phyloP scores from a whole-genome alignment of 495 filamentous ascomycete species.

The Penicillium parvum region DNA sequence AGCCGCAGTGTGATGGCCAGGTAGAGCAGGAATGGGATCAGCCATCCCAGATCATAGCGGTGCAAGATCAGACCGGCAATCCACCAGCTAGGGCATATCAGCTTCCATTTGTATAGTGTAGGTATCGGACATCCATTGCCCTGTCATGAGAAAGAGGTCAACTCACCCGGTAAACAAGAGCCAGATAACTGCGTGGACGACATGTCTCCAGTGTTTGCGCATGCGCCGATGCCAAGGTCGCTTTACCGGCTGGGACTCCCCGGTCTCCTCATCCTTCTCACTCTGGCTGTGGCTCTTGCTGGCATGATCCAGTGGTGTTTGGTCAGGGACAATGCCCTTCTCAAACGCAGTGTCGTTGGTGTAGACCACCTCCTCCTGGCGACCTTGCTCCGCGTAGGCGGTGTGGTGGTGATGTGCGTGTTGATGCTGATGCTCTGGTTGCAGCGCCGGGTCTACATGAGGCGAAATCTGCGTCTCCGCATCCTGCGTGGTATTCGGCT shows the following conservation, averaged over 20 bases:
- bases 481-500: background rate
- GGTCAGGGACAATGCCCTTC: conserved; percentile 40
- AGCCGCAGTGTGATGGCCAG: conserved; percentile 69
- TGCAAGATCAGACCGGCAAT: conserved; percentile 73
- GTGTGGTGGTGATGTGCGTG: conserved; percentile 51
- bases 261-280: conserved; percentile 29
- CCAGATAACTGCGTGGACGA: conserved; percentile 49
- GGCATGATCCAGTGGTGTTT: conserved; percentile 37
- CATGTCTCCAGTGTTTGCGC: conserved; percentile 30
- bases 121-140: too few relatives aligned
- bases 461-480: background rate
- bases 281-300: conserved; percentile 32
- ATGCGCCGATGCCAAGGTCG: conserved; percentile 25
- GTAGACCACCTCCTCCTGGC: conserved; percentile 46
- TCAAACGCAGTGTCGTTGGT: conserved; percentile 40
- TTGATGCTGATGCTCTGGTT: conserved; percentile 38
- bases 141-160: background rate
- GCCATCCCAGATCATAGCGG: conserved; percentile 70
- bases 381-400: conserved; percentile 38
- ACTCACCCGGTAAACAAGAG: conserved; percentile 59
- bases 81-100: conserved; percentile 87
- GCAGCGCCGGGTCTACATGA: conserved; percentile 16
- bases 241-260: conserved; percentile 16
- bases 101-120: too few relatives aligned
- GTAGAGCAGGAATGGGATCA: conserved; percentile 80